Percentiles rank a stretch among this genome's conserved stretches.
phyloP scores from a whole-genome alignment of 495 filamentous ascomycete genomes.

The Chaetomidium leptoderma region DNA sequence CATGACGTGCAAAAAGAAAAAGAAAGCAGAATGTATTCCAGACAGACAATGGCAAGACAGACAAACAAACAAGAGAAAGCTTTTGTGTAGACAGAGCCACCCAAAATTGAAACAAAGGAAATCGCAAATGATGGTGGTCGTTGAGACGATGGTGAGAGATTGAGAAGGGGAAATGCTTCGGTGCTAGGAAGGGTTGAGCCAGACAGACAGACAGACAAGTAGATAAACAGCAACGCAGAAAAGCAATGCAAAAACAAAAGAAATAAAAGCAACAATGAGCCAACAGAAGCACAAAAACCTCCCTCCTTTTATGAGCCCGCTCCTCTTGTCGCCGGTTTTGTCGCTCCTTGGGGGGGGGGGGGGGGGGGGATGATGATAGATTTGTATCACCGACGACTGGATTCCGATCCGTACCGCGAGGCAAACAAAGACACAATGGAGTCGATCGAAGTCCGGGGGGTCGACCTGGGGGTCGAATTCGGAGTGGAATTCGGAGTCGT shows the following conservation, averaged over 20 bases:
- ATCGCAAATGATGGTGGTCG: too few relatives aligned
- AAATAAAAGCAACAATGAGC: neutral
- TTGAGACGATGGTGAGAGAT: neutral
- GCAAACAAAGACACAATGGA: neutral
- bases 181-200: neutral
- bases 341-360: too few relatives aligned
- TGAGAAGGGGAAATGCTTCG: neutral
- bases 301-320: neutral
- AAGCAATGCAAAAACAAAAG: neutral
- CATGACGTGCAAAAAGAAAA: too few relatives aligned
- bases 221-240: neutral
- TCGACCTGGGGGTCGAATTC: neutral
- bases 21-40: neutral
- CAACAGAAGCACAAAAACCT: constrained; percentile 1
- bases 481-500: constrained; percentile 1
- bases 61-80: neutral
- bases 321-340: too few relatives aligned
- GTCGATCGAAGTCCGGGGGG: constrained; percentile 10
- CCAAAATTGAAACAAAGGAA: neutral
- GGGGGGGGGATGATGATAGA: too few relatives aligned
- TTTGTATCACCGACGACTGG: too few relatives aligned
- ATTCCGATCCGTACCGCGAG: neutral
- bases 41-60: neutral
- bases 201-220: neutral
- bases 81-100: constrained; percentile 6